Evolutionary conservation across 306 rosid species (phyloP), one percentile per base, ranked within the genome.

Genomic region (Cucumis sativus): DNA sequence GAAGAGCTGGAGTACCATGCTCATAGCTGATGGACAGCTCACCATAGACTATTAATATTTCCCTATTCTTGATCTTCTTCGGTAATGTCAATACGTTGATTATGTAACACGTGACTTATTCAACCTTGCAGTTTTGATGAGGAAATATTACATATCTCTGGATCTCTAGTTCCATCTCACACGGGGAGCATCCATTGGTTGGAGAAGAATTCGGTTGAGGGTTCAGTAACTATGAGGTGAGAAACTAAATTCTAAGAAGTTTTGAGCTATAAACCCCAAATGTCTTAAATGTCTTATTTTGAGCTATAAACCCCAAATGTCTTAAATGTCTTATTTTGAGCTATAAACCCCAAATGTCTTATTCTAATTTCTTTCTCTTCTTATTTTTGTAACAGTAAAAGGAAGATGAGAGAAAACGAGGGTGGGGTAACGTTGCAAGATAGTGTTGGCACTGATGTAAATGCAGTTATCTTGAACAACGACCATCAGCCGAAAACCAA

Each of bases 171-270:
- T 83, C 91, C 91, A 17, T 80, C 84, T 65, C 79, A 84, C 81
- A 91, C 99, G 4, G 99, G 99, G 77, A 86, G 81, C 89, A 81
- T 91, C 77, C 77, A 68, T 67, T 92, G 97, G 93, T 81, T 96
- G 82, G 90, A 83, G 68, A 88, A 79, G 78, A 81, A 85, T 76
- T 66, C 59, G 66, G 84, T 85, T 79, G 90, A 76, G 51, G 81
- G 25, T 82, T 57, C 88, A 76, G 66, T 56, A 55, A 54, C 75
- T 18, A 80, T 81, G 83, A 84, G 91, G 97, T 91, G 68, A 79
- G 76, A 56, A 76, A 43, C 75, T 72, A 35, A 28, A 66, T 41
- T 68, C 72, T 10, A 10, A 7, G 21, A 25, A 66, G 49, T 61
- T 64, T 56, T 81, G 64, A 54, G 28, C 72, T 35, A 63, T 33